Evolutionary conservation across 495 filamentous ascomycete genomes (phyloP).

Genomic region (Chlorociboria aeruginascens): DNA sequence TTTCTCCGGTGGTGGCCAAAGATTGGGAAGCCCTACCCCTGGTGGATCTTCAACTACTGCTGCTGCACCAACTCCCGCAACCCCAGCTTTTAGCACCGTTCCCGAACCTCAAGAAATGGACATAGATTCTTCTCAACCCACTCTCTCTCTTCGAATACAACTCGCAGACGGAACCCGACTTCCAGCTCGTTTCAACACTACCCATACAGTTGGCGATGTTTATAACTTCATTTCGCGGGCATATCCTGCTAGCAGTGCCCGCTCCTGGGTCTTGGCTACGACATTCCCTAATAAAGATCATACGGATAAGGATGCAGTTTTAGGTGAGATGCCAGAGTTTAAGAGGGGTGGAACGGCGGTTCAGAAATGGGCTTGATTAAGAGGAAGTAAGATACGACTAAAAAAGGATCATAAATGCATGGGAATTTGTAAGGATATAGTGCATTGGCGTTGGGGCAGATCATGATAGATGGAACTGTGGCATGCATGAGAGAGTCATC

Average conservation of each 20-base stretch:
- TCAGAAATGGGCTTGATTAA: slow-evolving; percentile 63
- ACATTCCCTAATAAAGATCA: slow-evolving; percentile 95
- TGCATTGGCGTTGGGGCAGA: neutral
- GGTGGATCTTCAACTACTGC: slow-evolving; percentile 31
- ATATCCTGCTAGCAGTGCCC: slow-evolving; percentile 40
- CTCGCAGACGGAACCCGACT: slow-evolving; percentile 83
- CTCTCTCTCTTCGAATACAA: slow-evolving; percentile 71
- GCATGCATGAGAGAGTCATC: neutral
- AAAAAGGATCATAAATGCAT: neutral
- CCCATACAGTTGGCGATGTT: slow-evolving; percentile 81
- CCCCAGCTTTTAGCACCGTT: slow-evolving; percentile 25
- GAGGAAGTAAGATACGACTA: neutral
- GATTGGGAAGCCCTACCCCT: slow-evolving; percentile 87
- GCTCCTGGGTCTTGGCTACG: slow-evolving; percentile 76
- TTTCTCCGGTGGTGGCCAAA: slow-evolving; percentile 69
- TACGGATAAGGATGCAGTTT: slow-evolving; percentile 50
- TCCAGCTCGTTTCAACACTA: slow-evolving; percentile 81
- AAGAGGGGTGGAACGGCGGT: slow-evolving; percentile 71
- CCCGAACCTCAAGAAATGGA: slow-evolving; percentile 32
- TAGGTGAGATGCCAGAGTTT: slow-evolving; percentile 75
- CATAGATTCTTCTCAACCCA: slow-evolving; percentile 67
- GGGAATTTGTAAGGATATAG: neutral
- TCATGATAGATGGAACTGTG: neutral
- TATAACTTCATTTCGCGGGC: slow-evolving; percentile 72
- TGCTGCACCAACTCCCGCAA: slow-evolving; percentile 21